These are phyloP conservation scores for Cryptococcus maquisensis DNA, from an alignment of 1,284 basidiomycete genomes.

Conservation along the genomic window DNA sequence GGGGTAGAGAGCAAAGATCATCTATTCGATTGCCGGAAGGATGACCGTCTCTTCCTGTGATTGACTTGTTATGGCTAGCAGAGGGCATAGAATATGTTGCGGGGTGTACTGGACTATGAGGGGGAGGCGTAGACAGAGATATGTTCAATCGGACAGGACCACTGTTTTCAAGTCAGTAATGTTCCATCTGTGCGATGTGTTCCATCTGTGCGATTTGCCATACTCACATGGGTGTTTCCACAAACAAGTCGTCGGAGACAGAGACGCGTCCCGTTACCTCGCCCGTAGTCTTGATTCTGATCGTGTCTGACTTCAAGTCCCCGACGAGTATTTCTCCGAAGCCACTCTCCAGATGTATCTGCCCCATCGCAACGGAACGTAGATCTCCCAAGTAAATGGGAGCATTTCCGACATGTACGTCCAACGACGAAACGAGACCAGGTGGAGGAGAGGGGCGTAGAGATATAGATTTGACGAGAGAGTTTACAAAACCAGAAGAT, in stretches of 20 bases:
- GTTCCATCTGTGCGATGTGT: slow-evolving; percentile 14
- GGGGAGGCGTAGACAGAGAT: not conserved
- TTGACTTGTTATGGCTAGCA: not conserved
- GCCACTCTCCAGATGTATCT: slow-evolving; percentile 1
- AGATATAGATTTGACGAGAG: not conserved
- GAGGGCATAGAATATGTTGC: not conserved
- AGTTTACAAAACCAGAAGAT: slow-evolving; percentile 1
- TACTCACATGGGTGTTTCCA: not conserved
- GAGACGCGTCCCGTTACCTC: slow-evolving; percentile 1
- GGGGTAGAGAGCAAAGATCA: slow-evolving; percentile 8
- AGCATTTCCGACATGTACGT: slow-evolving; percentile 1
- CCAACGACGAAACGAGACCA: slow-evolving; percentile 4
- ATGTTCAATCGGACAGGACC: not conserved
- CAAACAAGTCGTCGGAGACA: not conserved
- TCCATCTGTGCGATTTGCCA: slow-evolving; percentile 4
- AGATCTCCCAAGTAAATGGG: slow-evolving; percentile 7
- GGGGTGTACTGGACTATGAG: not conserved
- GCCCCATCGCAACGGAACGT: not conserved
- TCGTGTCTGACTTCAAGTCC: slow-evolving; percentile 5
- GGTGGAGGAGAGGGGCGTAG: not conserved
- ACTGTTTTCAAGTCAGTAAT: too few species aligned
- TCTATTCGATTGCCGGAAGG: not conserved
- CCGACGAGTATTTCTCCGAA: slow-evolving; percentile 5
- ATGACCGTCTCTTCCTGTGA: not conserved
- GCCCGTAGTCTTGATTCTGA: not conserved